Evolutionary conservation across 2,329 filamentous ascomycete species (phyloP).

Genomic region (Fusarium nelsonii): DNA sequence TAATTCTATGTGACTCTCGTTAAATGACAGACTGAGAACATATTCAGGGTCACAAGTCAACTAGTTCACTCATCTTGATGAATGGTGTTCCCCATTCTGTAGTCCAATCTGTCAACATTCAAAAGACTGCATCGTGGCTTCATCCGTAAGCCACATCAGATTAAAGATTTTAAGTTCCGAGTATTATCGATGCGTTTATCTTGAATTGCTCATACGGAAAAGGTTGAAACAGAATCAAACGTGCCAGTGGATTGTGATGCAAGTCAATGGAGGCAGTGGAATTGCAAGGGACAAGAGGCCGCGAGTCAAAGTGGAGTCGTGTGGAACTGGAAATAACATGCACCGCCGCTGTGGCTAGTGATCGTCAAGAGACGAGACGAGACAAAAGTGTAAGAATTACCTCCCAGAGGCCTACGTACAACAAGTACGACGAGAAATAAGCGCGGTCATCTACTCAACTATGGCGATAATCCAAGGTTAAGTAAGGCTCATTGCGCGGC

Average conservation of each 20-base stretch:
- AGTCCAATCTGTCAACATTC: neutral
- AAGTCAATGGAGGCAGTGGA: slow-evolving; percentile 32
- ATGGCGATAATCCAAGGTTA: neutral
- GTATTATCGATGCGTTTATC: slow-evolving; percentile 5
- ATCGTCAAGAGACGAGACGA: neutral
- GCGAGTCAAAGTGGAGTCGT: slow-evolving; percentile 39
- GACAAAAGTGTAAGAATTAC: neutral
- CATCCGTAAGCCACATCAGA: slow-evolving; percentile 4
- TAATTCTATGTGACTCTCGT: neutral
- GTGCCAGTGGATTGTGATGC: slow-evolving; percentile 33
- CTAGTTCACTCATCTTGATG: neutral
- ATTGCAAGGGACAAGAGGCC: slow-evolving; percentile 44
- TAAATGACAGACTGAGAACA: neutral
- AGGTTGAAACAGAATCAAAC: slow-evolving; percentile 33
- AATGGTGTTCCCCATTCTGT: neutral
- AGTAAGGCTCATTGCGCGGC: slow-evolving; percentile 19
- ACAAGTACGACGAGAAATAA: slow-evolving; percentile 10
- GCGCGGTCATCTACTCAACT: slow-evolving; percentile 14
- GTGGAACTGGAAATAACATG: slow-evolving; percentile 34
- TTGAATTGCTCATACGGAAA: slow-evolving; percentile 9
- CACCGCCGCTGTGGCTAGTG: slow-evolving; percentile 42
- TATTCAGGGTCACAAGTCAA: neutral
- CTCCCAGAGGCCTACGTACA: slow-evolving; percentile 23
- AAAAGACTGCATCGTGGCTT: neutral
- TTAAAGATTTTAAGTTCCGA: neutral